phyloP scores from a whole-genome alignment of 2,329 filamentous ascomycete species.

The Metarhizium guizhouense region DNA sequence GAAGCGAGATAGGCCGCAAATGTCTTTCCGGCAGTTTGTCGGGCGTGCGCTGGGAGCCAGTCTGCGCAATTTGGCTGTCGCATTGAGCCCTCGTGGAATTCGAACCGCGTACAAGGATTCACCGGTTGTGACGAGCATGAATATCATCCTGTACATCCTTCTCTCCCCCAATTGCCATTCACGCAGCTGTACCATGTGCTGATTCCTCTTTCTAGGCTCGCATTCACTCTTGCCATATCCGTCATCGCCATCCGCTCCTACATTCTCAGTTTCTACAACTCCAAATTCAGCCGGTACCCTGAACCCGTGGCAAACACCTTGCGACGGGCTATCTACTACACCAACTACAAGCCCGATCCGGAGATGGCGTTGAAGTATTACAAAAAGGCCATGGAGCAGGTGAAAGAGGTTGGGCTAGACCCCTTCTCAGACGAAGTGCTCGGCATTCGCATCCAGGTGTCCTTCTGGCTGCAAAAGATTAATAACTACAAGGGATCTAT shows the following conservation, averaged over 20 bases:
- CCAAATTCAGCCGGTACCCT: slow-evolving; percentile 51
- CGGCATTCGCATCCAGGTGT: slow-evolving; percentile 77
- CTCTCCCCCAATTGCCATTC: background rate
- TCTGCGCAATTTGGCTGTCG: slow-evolving; percentile 24
- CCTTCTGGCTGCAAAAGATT: slow-evolving; percentile 70
- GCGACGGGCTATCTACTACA: slow-evolving; percentile 79
- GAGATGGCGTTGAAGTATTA: slow-evolving; percentile 77
- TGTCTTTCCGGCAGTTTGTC: slow-evolving; percentile 22
- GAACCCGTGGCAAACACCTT: slow-evolving; percentile 67
- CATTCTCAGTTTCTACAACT: slow-evolving; percentile 46
- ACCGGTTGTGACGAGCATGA: slow-evolving; percentile 20
- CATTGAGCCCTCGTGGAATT: slow-evolving; percentile 26
- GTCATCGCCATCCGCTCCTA: slow-evolving; percentile 31
- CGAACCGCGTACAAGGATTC: slow-evolving; percentile 24
- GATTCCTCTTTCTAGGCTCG: slow-evolving; percentile 14
- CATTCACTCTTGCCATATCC: slow-evolving; percentile 19
- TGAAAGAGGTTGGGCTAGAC: slow-evolving; percentile 67
- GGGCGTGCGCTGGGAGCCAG: slow-evolving; percentile 22
- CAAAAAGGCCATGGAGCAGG: slow-evolving; percentile 65
- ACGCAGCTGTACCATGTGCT: background rate
- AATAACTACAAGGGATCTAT: slow-evolving; percentile 61
- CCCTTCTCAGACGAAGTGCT: slow-evolving; percentile 86
- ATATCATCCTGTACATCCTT: slow-evolving; percentile 21
- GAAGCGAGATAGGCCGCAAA: slow-evolving; percentile 16
- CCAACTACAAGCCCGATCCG: slow-evolving; percentile 65